phyloP scores from a whole-genome alignment of 208 protist genomes.

The Leishmania tropica region DNA sequence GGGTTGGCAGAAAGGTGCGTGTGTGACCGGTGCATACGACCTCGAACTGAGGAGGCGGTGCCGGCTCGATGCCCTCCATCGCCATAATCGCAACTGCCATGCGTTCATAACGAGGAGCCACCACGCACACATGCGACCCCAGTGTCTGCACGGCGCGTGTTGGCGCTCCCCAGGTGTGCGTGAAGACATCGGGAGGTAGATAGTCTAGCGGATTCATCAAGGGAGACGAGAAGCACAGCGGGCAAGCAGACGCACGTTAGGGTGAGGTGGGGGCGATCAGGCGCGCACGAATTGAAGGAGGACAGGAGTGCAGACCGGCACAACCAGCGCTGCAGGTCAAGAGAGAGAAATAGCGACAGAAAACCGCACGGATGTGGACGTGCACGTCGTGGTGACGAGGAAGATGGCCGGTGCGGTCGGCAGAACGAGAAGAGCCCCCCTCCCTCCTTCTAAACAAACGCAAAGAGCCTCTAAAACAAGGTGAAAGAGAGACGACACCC shows the following conservation, averaged over 20 bases:
- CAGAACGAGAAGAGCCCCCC: background rate
- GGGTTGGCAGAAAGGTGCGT: constrained; percentile 21
- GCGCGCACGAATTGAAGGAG: background rate
- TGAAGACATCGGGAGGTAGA: constrained; percentile 11
- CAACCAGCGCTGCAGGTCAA: too few species aligned
- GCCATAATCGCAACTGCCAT: background rate
- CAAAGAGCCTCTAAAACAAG: background rate
- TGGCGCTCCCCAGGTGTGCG: constrained; percentile 16
- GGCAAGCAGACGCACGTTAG: background rate
- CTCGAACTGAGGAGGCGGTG: constrained; percentile 3
- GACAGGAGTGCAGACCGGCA: background rate
- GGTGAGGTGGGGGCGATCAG: background rate
- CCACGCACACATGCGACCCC: constrained; percentile 19
- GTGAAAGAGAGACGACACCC: too few species aligned
- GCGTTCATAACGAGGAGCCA: constrained; percentile 9
- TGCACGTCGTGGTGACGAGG: background rate
- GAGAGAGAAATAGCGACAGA: background rate
- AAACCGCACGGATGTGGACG: background rate
- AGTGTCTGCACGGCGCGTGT: background rate
- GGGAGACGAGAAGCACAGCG: background rate
- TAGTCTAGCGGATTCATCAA: constrained; percentile 30
- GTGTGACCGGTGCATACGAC: constrained; percentile 15
- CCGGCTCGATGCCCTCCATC: background rate
- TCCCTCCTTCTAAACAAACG: background rate
- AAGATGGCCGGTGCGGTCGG: background rate